Evolutionary conservation across 2,329 filamentous ascomycete species (phyloP), one percentile per base, ranked within the genome.

Genomic region (Byssoonygena ceratinophila): DNA sequence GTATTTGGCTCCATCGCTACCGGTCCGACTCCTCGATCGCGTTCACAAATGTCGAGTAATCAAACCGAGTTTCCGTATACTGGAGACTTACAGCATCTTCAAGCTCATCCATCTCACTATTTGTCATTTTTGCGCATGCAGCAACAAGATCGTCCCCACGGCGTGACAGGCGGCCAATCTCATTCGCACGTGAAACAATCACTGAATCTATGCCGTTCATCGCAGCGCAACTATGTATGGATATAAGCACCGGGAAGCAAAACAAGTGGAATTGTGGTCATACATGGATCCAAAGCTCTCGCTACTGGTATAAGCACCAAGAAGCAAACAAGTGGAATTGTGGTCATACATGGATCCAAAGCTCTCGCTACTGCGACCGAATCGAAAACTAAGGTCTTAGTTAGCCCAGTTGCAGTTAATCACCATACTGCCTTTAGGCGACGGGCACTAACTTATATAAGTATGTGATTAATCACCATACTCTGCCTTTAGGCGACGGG

Each of bases 231-330:
- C 75, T 79, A 55, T 44, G 25, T 23, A 6, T n/a, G 27, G 4
- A 29, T 32, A 11, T 50, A 7, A 40, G 51, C 16, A 34, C 53
- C 31, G 34, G 32, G 12, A 14, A 9, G 29, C 32, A 32, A 36
- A 46, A 23, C 4, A 23, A 8, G 1, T 20, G 23, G 14, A 45
- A 27, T 32, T 6, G 20, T 9, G 37, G n/a, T 31, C 66, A 53
- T 66, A 78, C 67, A 79, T 78, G 25, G 83, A 86, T 0, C 92
- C 92, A 62, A 94, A 94, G 63, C 89, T 96, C 12, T 85, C 84
- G 6, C 74, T 80, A 59, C 83, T 91, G 52, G n/a, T n/a, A n/a
- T n/a, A n/a, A n/a, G n/a, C n/a, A n/a, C n/a, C n/a, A n/a, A n/a
- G 16, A 46, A 31, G 14, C 52, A 36, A 46, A 23, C 4, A 23